phyloP scores from a whole-genome alignment of 1,284 basidiomycete genomes.

The Fomes fomentarius region DNA sequence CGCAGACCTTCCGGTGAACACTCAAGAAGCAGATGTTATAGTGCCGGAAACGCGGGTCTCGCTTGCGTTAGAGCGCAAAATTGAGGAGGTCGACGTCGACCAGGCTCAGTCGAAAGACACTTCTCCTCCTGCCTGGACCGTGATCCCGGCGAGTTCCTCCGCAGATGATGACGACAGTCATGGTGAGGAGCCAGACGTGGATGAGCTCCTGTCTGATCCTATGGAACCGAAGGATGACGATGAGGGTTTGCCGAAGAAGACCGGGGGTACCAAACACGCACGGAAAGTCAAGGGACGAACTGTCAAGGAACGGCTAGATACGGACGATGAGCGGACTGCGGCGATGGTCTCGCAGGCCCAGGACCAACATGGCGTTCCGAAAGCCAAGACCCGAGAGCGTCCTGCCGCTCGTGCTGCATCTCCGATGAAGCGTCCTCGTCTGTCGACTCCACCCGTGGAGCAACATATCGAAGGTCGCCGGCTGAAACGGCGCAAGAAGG shows the following conservation, averaged over 20 bases:
- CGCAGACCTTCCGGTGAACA: background rate
- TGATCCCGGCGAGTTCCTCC: background rate
- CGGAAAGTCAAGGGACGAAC: background rate
- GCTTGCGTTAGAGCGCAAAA: too few species aligned
- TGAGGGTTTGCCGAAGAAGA: background rate
- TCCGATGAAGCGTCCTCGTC: slow-evolving; percentile 1
- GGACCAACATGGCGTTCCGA: background rate
- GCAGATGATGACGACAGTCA: slow-evolving; percentile 6
- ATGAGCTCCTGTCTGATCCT: slow-evolving; percentile 23
- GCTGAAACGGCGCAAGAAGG: background rate
- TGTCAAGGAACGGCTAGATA: slow-evolving; percentile 11
- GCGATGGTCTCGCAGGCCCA: slow-evolving; percentile 12
- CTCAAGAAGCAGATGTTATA: too few species aligned
- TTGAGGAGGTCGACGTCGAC: too few species aligned
- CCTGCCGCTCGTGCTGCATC: background rate
- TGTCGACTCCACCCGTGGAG: background rate
- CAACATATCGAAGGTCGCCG: background rate
- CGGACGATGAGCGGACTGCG: slow-evolving; percentile 27
- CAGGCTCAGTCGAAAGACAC: background rate
- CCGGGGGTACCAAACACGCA: background rate
- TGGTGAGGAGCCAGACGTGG: slow-evolving; percentile 18
- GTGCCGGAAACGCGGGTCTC: too few species aligned
- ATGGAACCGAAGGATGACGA: background rate
- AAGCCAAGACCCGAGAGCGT: background rate
- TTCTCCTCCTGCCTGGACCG: slow-evolving; percentile 8